phyloP scores from a whole-genome alignment of 495 filamentous ascomycete genomes.

The Talaromyces thailandensis region DNA sequence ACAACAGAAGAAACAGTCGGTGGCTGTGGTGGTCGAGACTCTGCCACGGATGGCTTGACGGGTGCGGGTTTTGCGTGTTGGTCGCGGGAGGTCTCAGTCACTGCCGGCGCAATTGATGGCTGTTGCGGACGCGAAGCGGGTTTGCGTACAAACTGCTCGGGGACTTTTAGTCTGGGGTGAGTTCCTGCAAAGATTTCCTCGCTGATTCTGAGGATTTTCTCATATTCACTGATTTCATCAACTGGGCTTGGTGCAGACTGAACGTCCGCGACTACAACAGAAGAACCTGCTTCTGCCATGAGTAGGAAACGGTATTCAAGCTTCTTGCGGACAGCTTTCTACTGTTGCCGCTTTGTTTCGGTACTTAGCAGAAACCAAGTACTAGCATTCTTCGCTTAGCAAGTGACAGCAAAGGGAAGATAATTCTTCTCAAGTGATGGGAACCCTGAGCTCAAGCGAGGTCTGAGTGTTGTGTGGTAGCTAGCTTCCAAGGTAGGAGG shows the following conservation, averaged over 20 bases:
- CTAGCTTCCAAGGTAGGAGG: neutral
- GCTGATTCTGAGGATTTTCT: constrained; percentile 66
- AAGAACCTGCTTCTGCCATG: constrained; percentile 22
- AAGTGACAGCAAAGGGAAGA: neutral
- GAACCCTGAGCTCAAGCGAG: neutral
- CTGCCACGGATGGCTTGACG: neutral
- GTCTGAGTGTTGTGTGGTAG: neutral
- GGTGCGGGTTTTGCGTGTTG: neutral
- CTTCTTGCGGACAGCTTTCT: neutral
- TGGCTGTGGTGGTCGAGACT: constrained; percentile 20
- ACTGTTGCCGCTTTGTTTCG: constrained; percentile 1
- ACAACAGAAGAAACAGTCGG: constrained; percentile 23
- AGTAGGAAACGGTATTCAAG: constrained; percentile 6
- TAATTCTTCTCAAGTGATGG: neutral
- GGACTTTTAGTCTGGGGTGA: constrained; percentile 66
- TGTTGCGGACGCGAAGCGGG: constrained; percentile 17
- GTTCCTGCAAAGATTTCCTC: constrained; percentile 67
- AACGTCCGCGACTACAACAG: neutral
- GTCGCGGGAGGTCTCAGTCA: constrained; percentile 14
- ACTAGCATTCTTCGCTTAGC: neutral
- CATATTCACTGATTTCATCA: constrained; percentile 46
- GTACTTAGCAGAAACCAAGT: neutral
- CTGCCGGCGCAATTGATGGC: constrained; percentile 14
- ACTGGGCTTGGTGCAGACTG: constrained; percentile 10
- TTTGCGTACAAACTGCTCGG: constrained; percentile 49